Percentiles rank a stretch among this genome's conserved stretches.
phyloP scores from a whole-genome alignment of 208 protist species.

The Trichomonas gallinae region DNA sequence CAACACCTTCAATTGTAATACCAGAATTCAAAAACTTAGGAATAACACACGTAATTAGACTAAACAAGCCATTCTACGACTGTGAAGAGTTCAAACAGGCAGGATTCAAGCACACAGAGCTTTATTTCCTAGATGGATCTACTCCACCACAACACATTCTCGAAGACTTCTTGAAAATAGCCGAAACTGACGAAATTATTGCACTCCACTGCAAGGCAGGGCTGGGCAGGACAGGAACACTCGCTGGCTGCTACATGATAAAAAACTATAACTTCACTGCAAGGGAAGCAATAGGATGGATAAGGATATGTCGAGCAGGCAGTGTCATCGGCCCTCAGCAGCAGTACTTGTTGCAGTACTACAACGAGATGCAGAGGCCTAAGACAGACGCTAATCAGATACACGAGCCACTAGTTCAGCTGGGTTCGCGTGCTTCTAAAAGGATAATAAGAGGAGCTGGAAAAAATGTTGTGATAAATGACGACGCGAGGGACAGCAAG shows the following conservation, averaged over 20 bases:
- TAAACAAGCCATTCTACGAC: conserved; percentile 77
- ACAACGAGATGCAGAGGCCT: not conserved
- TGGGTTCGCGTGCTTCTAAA: not conserved
- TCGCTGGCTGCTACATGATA: conserved; percentile 53
- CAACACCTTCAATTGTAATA: conserved; percentile 47
- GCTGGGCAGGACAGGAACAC: conserved; percentile 75
- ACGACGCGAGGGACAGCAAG: not conserved
- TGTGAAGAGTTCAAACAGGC: conserved; percentile 51
- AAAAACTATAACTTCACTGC: conserved; percentile 72
- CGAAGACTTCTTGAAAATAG: conserved; percentile 60
- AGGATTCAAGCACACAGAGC: conserved; percentile 69
- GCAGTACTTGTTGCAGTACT: conserved; percentile 60
- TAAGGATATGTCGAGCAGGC: conserved; percentile 74
- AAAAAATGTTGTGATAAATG: not conserved
- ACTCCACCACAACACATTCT: conserved; percentile 62
- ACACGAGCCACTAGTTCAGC: not conserved
- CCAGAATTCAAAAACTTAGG: conserved; percentile 43
- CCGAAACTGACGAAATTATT: conserved; percentile 51
- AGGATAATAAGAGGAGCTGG: not conserved
- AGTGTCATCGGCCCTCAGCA: conserved; percentile 84
- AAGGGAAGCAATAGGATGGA: conserved; percentile 67
- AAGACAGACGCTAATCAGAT: not conserved
- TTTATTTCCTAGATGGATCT: conserved; percentile 73
- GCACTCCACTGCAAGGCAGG: conserved; percentile 84
- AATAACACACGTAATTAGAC: conserved; percentile 68